Percentiles rank a stretch among this genome's conserved stretches.
Conservation (phyloP, 2,329 filamentous ascomycete species). For the Fusarium succisae region DNA sequence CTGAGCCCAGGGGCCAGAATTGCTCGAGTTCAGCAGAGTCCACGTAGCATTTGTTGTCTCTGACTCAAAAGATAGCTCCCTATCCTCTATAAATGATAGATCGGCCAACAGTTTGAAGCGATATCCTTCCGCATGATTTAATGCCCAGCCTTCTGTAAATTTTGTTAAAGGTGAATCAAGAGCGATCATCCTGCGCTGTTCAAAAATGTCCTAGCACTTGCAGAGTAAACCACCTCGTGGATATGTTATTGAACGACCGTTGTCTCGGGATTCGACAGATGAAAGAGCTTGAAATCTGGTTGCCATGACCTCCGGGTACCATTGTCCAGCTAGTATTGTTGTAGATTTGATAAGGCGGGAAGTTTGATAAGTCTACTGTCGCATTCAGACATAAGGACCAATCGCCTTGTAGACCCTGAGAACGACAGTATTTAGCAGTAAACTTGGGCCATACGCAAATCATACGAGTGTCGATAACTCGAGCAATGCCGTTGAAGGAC, state of each 20-base stretch:
- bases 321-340: fast-evolving
- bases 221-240: background rate
- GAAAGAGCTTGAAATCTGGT: background rate
- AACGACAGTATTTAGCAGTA: background rate
- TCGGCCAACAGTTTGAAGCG: background rate
- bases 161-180: background rate
- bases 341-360: background rate
- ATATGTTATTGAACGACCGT: background rate
- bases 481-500: background rate
- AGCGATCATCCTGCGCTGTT: background rate
- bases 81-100: background rate
- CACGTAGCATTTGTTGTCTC: background rate
- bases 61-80: no score
- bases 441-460: background rate
- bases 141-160: background rate
- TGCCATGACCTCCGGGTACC: no score
- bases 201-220: background rate
- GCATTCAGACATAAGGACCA: background rate
- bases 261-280: background rate
- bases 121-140: background rate
- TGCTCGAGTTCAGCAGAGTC: background rate
- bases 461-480: background rate
- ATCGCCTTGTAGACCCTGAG: fast-evolving
- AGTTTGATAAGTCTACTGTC: background rate
- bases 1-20: background rate